Percentiles rank a stretch among this genome's conserved stretches.
Evolutionary conservation across 257 asterid genomes (phyloP).

Genomic region (Capsicum chinense): DNA sequence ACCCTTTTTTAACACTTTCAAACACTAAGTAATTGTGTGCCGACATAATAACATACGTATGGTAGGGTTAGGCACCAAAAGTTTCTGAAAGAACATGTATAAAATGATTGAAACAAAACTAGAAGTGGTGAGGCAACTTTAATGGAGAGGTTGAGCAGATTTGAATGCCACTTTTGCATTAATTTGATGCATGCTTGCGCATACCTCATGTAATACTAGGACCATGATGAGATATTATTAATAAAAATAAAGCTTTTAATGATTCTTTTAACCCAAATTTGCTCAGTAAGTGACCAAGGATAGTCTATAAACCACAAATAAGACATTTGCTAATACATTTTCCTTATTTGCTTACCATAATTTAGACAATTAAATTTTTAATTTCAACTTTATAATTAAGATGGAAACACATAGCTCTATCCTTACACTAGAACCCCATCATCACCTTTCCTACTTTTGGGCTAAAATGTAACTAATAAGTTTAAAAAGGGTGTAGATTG

Average conservation of each 20-base stretch:
- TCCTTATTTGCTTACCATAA: not conserved
- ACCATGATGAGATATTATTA: not conserved
- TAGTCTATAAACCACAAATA: not conserved
- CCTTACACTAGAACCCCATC: not conserved
- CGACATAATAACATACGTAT: not conserved
- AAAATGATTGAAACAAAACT: not conserved
- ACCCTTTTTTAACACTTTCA: not conserved
- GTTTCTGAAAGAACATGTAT: not conserved
- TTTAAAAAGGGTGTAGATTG: not conserved
- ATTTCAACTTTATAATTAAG: not conserved
- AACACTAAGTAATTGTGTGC: not conserved
- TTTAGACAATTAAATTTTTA: not conserved
- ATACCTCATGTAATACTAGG: not conserved
- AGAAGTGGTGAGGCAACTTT: not conserved
- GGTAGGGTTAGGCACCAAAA: constrained; percentile 6
- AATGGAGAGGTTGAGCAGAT: not conserved
- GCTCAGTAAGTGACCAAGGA: not conserved
- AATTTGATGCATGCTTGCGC: not conserved
- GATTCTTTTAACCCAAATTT: not conserved
- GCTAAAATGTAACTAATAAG: not conserved
- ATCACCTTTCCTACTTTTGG: not conserved
- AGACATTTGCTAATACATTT: not conserved
- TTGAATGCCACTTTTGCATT: not conserved
- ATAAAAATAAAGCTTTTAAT: not conserved
- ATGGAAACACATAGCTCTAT: not conserved